Conservation (phyloP, 2,329 filamentous ascomycete species). For the Cadophora sp. region DNA sequence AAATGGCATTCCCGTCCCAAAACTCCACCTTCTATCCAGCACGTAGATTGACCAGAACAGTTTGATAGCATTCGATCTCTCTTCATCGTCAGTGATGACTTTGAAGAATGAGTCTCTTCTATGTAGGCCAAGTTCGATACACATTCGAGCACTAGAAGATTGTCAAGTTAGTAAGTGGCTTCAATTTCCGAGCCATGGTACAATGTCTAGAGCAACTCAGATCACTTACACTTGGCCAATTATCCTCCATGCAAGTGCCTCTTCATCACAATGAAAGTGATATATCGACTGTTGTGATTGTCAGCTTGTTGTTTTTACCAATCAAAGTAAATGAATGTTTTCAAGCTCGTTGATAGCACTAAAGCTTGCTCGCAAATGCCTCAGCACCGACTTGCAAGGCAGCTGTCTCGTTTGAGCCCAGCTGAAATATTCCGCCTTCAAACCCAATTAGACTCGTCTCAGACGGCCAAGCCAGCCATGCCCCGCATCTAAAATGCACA, state of each 20-base stretch:
- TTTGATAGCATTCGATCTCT: conserved; percentile 70
- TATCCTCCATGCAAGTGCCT: conserved; percentile 84
- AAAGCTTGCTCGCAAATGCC: neutral
- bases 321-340: neutral
- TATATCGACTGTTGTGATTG: conserved; percentile 66
- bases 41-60: conserved; percentile 90
- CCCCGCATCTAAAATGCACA: neutral
- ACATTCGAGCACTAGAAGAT: conserved; percentile 68
- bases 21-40: conserved; percentile 85
- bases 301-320: conserved; percentile 42
- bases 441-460: neutral
- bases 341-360: neutral
- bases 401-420: neutral
- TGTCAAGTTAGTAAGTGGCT: neutral
- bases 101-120: conserved; percentile 74
- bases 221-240: conserved; percentile 52
- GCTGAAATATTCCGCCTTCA: neutral
- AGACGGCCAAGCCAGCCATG: neutral
- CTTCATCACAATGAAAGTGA: conserved; percentile 85
- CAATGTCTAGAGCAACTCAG: neutral
- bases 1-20: conserved; percentile 88
- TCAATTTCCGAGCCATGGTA: neutral
- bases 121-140: conserved; percentile 83
- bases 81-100: conserved; percentile 70
- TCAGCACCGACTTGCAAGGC: neutral